Evolutionary conservation across 179 eudicot genomes (phyloP).

Genomic region (Spinacia oleracea): DNA sequence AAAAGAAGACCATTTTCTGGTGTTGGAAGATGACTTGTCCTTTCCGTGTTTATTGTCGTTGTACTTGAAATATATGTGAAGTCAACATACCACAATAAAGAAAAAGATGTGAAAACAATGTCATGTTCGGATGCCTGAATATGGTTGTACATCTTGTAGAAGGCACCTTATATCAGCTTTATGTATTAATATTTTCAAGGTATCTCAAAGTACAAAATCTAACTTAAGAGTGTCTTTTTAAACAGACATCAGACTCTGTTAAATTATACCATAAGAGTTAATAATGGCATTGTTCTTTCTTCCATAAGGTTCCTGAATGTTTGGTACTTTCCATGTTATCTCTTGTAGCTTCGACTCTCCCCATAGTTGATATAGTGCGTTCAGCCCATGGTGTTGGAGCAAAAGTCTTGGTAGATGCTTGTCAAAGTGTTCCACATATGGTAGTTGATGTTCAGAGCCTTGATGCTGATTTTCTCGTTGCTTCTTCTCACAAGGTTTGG

Average conservation of each 20-base stretch:
- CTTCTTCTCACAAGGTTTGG: slow-evolving; percentile 96
- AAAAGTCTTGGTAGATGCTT: slow-evolving; percentile 93
- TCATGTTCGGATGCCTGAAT: not conserved
- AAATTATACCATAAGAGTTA: not conserved
- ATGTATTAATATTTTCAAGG: not conserved
- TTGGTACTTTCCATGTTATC: slow-evolving; percentile 2
- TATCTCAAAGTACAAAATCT: not conserved
- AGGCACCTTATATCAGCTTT: not conserved
- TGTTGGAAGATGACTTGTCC: not conserved
- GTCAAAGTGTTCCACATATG: slow-evolving; percentile 99
- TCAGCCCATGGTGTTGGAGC: slow-evolving; percentile 92
- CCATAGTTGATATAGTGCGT: slow-evolving; percentile 66
- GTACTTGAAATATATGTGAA: not conserved
- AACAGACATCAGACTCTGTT: not conserved
- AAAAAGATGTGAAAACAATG: not conserved
- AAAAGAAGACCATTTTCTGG: not conserved
- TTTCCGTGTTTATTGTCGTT: not conserved
- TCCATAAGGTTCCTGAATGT: not conserved
- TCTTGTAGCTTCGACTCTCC: slow-evolving; percentile 78
- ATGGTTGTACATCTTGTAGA: not conserved
- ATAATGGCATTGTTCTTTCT: not conserved
- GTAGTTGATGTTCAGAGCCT: slow-evolving; percentile 86
- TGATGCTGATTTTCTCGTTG: slow-evolving; percentile 92
- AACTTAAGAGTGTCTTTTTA: not conserved
- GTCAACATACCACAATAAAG: not conserved